Base-by-base conservation (phyloP, 495 filamentous ascomycete species). In the Neohortaea acidophila region DNA sequence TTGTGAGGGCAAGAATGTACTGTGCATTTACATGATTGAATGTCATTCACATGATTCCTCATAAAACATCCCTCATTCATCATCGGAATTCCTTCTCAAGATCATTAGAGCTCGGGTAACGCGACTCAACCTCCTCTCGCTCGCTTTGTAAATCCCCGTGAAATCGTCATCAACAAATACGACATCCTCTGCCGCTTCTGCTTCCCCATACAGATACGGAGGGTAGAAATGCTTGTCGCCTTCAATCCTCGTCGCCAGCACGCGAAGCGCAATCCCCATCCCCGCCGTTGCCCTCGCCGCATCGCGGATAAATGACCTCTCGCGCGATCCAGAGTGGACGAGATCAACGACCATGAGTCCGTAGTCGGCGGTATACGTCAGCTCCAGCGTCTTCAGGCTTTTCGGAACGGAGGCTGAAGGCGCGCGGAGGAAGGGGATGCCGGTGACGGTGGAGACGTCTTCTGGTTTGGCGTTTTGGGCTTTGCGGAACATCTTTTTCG, bases 1-100 rank as follows among this genome's bases (percentile, higher is more conserved):
- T 59, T 86, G 15, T 51, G 38, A 45, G 15, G 11, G 11, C n/a
- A n/a, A n/a, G n/a, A n/a, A 27, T 8, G 24, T 27, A 8, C 7
- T n/a, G n/a, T 27, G 24, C 7, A 27, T 27, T n/a, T 27, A 27
- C 24, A 27, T 27, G 24, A 27, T 7, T n/a, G n/a, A 27, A 8
- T 27, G 7, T n/a, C 24, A 27, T 27, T n/a, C n/a, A n/a, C n/a
- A n/a, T n/a, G n/a, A n/a, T n/a, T n/a, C n/a, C n/a, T n/a, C n/a
- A n/a, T n/a, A n/a, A n/a, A n/a, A n/a, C n/a, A n/a, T n/a, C n/a
- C n/a, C n/a, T n/a, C n/a, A n/a, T n/a, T n/a, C n/a, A n/a, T n/a
- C n/a, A n/a, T n/a, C n/a, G n/a, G n/a, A n/a, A n/a, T n/a, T n/a
- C n/a, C n/a, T n/a, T n/a, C n/a, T n/a, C n/a, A n/a, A n/a, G n/a